Evolutionary conservation across 305 asterid species (phyloP).

Genomic region (Fraxinus ornus): DNA sequence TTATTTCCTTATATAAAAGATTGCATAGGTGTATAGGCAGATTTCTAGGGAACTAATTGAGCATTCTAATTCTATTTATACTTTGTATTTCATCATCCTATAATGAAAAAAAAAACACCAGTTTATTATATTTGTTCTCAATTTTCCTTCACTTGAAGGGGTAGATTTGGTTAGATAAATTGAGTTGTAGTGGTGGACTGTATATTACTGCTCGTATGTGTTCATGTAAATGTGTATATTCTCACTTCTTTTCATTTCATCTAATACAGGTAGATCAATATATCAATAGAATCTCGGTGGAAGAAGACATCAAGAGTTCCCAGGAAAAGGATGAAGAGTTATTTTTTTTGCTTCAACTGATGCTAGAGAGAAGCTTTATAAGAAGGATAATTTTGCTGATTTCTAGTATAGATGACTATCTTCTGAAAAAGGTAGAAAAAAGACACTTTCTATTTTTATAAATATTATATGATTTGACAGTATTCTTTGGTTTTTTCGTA

Average conservation of each 20-base stretch:
- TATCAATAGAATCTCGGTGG: conserved; percentile 80
- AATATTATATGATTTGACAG: conserved; percentile 21
- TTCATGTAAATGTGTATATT: neutral
- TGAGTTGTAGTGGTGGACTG: neutral
- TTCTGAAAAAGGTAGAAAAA: conserved; percentile 62
- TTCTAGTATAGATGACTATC: conserved; percentile 41
- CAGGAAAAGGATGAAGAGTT: conserved; percentile 52
- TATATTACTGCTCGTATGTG: neutral
- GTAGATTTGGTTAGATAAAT: conserved; percentile 18
- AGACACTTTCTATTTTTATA: neutral
- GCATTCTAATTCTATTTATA: too few species aligned
- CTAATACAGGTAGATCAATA: conserved; percentile 75
- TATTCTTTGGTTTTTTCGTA: conserved; percentile 31
- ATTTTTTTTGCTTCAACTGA: conserved; percentile 55
- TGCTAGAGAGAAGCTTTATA: conserved; percentile 52
- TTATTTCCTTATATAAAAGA: too few species aligned
- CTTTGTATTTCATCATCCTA: too few species aligned
- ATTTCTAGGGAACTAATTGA: too few species aligned
- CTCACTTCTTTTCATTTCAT: conserved; percentile 24
- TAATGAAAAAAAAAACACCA: too few species aligned
- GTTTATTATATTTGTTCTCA: neutral
- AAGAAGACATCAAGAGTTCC: conserved; percentile 66
- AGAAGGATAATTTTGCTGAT: conserved; percentile 73
- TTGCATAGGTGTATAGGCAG: too few species aligned
- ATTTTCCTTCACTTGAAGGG: neutral